Conservation (phyloP, 495 filamentous ascomycete genomes). For the Trypethelium eluteriae region DNA sequence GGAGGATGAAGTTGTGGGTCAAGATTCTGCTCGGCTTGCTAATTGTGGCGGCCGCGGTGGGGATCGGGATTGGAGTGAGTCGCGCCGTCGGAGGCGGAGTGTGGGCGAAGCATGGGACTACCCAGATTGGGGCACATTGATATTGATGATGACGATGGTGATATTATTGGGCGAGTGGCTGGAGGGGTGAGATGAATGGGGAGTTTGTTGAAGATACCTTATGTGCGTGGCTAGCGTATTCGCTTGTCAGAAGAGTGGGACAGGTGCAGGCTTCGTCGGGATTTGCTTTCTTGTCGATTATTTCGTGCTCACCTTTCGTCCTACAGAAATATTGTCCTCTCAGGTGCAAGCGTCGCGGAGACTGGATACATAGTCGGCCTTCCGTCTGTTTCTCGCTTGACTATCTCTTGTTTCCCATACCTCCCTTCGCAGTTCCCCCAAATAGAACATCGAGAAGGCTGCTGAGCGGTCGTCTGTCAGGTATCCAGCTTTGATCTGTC, state of each 20-base stretch:
- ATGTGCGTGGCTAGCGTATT: no score
- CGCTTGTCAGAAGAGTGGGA: no score
- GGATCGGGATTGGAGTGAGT: constrained; percentile 53
- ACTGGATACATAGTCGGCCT: neutral
- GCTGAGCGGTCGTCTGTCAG: neutral
- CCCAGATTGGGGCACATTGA: constrained; percentile 12
- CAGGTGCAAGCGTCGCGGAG: neutral
- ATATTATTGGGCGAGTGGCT: neutral
- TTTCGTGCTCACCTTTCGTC: neutral
- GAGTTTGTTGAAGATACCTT: neutral
- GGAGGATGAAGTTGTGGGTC: constrained; percentile 42
- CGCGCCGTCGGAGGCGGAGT: constrained; percentile 53
- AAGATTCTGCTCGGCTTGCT: constrained; percentile 49
- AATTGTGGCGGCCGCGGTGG: constrained; percentile 51
- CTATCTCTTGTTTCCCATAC: neutral
- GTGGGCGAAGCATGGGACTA: constrained; percentile 35
- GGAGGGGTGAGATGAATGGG: neutral
- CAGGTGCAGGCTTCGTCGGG: neutral
- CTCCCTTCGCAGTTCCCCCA: neutral
- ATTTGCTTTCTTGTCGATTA: constrained; percentile 1
- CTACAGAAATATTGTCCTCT: neutral
- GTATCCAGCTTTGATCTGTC: neutral
- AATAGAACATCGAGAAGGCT: neutral
- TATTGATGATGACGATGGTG: neutral
- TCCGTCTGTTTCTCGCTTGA: neutral